Percentiles rank a stretch among this genome's conserved stretches.
Evolutionary conservation across 192 early-diverging fungal genomes (phyloP).

Genomic region (Powellomyces hirtus): DNA sequence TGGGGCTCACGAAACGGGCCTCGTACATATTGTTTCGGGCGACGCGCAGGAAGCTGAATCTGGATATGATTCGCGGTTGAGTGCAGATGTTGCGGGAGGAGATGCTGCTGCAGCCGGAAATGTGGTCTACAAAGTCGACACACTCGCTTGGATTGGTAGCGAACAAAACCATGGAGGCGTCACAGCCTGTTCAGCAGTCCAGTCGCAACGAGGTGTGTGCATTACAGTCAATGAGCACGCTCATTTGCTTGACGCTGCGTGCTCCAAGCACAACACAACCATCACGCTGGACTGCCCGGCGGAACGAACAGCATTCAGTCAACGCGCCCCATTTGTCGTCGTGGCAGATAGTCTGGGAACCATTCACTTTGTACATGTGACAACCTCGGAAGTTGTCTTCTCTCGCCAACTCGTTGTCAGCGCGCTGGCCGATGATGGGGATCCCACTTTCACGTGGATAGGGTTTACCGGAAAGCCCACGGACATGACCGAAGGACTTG

Average conservation of each 20-base stretch:
- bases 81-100: neutral
- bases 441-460: constrained; percentile 1
- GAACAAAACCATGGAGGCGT: neutral
- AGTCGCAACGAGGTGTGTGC: neutral
- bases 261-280: constrained; percentile 10
- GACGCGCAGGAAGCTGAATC: neutral
- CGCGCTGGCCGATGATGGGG: neutral
- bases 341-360: constrained; percentile 31
- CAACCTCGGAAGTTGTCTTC: constrained; percentile 10
- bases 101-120: neutral
- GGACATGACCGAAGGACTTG: constrained; percentile 25
- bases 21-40: too few species aligned
- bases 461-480: constrained; percentile 7
- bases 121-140: constrained; percentile 3
- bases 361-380: constrained; percentile 39
- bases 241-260: constrained; percentile 9
- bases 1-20: too few species aligned
- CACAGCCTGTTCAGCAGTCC: neutral
- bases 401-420: constrained; percentile 14
- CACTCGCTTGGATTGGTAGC: neutral
- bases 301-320: constrained; percentile 27
- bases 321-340: constrained; percentile 23
- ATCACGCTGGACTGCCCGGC: constrained; percentile 5
- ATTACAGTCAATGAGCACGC: neutral
- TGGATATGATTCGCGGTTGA: neutral